Evolutionary conservation across 108 stramenopile species (phyloP).

Genomic region (Nitzschia sp.): DNA sequence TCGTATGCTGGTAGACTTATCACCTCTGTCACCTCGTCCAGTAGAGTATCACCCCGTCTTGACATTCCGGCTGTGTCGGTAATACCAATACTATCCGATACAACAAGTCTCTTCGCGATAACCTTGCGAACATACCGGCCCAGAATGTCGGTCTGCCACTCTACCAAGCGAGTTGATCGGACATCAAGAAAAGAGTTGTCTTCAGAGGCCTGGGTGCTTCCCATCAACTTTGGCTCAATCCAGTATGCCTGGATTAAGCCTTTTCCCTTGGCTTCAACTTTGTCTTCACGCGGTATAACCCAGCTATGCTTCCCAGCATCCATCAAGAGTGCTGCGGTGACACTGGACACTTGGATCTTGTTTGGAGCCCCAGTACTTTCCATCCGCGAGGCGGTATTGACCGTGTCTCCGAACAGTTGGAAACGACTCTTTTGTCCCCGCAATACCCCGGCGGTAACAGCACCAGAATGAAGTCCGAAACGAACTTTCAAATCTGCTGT

Average conservation of each 20-base stretch:
- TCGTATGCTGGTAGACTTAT: constrained; percentile 32
- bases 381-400: constrained; percentile 10
- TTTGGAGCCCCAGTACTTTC: constrained; percentile 16
- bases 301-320: constrained; percentile 30
- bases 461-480: constrained; percentile 43
- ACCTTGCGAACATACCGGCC: not conserved
- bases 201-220: not conserved
- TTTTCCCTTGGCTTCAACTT: constrained; percentile 61
- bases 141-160: constrained; percentile 22
- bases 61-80: not conserved
- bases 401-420: constrained; percentile 14
- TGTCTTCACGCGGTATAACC: constrained; percentile 36
- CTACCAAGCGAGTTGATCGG: constrained; percentile 2
- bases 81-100: not conserved
- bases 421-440: constrained; percentile 6
- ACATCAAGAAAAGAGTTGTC: not conserved
- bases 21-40: constrained; percentile 40
- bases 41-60: not conserved
- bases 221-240: constrained; percentile 16
- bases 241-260: constrained; percentile 44
- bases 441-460: constrained; percentile 11
- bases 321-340: constrained; percentile 38
- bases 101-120: not conserved
- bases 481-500: constrained; percentile 40
- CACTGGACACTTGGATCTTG: constrained; percentile 35